phyloP scores from a whole-genome alignment of 2,329 filamentous ascomycete genomes.

The Nemania bipapillata region DNA sequence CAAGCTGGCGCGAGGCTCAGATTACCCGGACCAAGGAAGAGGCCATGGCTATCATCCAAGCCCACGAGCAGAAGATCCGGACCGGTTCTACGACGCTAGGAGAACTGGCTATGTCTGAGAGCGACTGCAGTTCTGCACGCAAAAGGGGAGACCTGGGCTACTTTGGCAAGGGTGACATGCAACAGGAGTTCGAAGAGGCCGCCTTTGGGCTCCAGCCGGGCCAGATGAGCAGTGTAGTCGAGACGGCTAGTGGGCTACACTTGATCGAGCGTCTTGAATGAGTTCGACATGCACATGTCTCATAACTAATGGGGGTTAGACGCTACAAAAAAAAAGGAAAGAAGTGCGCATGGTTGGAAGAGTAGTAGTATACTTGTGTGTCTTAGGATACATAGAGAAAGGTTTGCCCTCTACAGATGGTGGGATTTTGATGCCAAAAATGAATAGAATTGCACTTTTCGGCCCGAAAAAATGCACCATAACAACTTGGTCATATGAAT shows the following conservation, averaged over 20 bases:
- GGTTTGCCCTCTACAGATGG: background rate
- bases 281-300: background rate
- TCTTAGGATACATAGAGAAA: background rate
- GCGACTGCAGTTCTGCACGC: conserved; percentile 92
- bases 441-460: background rate
- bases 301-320: background rate
- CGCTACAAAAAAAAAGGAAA: background rate
- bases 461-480: background rate
- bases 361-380: conserved; percentile 6
- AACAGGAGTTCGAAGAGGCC: conserved; percentile 97
- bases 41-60: conserved; percentile 79
- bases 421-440: conserved; percentile 1
- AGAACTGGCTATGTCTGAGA: conserved; percentile 87
- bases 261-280: conserved; percentile 77
- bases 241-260: conserved; percentile 93
- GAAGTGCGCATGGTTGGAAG: background rate
- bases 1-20: conserved; percentile 89
- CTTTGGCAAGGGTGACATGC: conserved; percentile 95
- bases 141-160: conserved; percentile 95
- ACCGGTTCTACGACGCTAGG: conserved; percentile 75
- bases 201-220: conserved; percentile 89
- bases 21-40: conserved; percentile 92
- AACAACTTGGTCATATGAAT: background rate
- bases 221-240: conserved; percentile 85
- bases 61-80: conserved; percentile 79